A percentile compares a stretch with the other conserved stretches of the same genome.
Evolutionary conservation across 2,329 filamentous ascomycete species (phyloP).

Genomic region (Pseudohalonectria lignicola): DNA sequence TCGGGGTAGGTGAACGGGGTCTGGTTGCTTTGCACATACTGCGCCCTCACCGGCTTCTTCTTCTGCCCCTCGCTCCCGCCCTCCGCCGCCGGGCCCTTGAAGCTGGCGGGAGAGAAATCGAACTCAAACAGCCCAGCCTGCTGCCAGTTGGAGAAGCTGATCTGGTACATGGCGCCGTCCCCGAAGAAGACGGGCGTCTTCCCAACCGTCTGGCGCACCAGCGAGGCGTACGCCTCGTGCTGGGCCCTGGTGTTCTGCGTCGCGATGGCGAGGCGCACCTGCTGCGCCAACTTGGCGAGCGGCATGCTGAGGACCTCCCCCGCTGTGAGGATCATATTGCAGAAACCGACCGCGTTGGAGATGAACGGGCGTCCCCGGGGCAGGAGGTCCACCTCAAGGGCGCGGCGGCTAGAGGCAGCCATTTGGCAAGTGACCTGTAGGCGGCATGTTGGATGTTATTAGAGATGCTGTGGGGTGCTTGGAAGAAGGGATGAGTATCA

Average conservation of each 20-base stretch:
- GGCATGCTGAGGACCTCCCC: slow-evolving; percentile 16
- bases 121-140: slow-evolving; percentile 6
- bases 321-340: slow-evolving; percentile 10
- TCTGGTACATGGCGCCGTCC: slow-evolving; percentile 16
- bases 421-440: too few species aligned
- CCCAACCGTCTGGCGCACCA: slow-evolving; percentile 10
- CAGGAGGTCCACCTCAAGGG: slow-evolving; percentile 13
- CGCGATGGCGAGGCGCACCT: slow-evolving; percentile 17
- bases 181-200: slow-evolving; percentile 19
- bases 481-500: too few species aligned
- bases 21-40: slow-evolving; percentile 16
- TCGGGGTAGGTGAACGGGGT: slow-evolving; percentile 12
- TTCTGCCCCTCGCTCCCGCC: background rate
- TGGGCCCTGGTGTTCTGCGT: slow-evolving; percentile 20
- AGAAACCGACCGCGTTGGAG: slow-evolving; percentile 17
- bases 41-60: slow-evolving; percentile 7
- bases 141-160: slow-evolving; percentile 10
- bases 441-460: too few species aligned
- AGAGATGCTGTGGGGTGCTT: too few species aligned
- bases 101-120: slow-evolving; percentile 16
- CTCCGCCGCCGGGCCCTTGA: too few species aligned
- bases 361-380: slow-evolving; percentile 14
- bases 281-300: slow-evolving; percentile 14
- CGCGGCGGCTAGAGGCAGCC: slow-evolving; percentile 14
- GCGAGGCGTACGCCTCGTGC: slow-evolving; percentile 20